A percentile compares a stretch with the other conserved stretches of the same genome.
Evolutionary conservation across 257 asterid species (phyloP).

Genomic region (Solanum boliviense): DNA sequence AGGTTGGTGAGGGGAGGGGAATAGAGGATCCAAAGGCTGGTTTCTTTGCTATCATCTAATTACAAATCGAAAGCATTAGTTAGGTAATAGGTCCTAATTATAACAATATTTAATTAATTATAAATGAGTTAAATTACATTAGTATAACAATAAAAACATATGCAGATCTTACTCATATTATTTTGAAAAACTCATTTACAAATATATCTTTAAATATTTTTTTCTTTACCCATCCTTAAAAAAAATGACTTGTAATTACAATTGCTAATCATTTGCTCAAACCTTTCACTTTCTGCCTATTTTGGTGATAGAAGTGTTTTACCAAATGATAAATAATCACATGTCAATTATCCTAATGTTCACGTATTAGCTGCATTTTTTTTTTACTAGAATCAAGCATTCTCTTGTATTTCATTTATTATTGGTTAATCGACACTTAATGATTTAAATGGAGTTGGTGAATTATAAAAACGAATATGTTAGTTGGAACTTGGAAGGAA

Average conservation of each 20-base stretch:
- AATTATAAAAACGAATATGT: not conserved
- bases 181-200: not conserved
- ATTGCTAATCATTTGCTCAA: no score
- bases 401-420: not conserved
- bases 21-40: not conserved
- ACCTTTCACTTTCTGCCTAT: not conserved
- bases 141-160: not conserved
- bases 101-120: not conserved
- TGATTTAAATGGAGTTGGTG: no score
- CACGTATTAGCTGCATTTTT: not conserved
- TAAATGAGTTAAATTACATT: not conserved
- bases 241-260: not conserved
- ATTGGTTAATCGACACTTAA: not conserved
- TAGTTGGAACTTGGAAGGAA: not conserved
- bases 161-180: no score
- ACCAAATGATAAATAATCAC: not conserved
- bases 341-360: not conserved
- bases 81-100: not conserved
- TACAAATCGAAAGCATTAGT: not conserved
- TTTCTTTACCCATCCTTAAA: not conserved
- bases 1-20: not conserved
- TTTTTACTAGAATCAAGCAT: not conserved
- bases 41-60: not conserved
- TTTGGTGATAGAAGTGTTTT: not conserved
- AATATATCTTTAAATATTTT: no score